phyloP scores from a whole-genome alignment of 768 basidiomycete species.

The Nidularia pulvinata region DNA sequence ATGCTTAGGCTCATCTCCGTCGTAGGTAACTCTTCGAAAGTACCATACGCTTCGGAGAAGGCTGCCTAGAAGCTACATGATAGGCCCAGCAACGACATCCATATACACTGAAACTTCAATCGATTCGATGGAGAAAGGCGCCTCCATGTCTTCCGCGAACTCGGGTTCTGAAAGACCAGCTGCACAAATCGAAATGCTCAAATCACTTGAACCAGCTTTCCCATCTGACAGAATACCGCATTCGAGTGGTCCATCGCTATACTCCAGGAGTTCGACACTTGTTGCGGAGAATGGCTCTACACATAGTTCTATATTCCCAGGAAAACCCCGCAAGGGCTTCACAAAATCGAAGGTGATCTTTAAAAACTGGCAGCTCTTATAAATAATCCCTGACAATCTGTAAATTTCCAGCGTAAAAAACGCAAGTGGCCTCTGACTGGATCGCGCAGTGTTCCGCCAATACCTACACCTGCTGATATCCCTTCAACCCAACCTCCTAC shows the following conservation, averaged over 20 bases:
- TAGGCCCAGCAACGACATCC: too few relatives aligned
- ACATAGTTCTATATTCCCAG: neutral
- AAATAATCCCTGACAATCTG: too few relatives aligned
- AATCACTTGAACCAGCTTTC: neutral
- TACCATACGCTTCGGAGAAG: neutral
- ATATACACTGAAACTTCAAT: too few relatives aligned
- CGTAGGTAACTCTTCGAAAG: neutral
- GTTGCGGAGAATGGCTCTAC: conserved; percentile 2
- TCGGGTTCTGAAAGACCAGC: neutral
- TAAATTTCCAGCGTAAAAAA: too few relatives aligned
- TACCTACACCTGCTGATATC: too few relatives aligned
- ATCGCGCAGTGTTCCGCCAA: too few relatives aligned
- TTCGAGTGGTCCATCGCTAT: conserved; percentile 4
- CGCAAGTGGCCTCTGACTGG: too few relatives aligned
- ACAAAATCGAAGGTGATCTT: too few relatives aligned
- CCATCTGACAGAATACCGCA: neutral
- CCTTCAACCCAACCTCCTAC: too few relatives aligned
- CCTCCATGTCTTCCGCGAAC: too few relatives aligned
- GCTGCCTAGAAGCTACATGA: neutral
- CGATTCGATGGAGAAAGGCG: too few relatives aligned
- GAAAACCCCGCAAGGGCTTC: neutral
- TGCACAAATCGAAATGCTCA: neutral
- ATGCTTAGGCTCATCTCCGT: neutral
- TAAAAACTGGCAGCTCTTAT: too few relatives aligned
- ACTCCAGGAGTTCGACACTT: conserved; percentile 2